These are phyloP conservation scores for Pythium aristosporum DNA, from an alignment of 352 stramenopile genomes.

Conservation along the genomic window DNA sequence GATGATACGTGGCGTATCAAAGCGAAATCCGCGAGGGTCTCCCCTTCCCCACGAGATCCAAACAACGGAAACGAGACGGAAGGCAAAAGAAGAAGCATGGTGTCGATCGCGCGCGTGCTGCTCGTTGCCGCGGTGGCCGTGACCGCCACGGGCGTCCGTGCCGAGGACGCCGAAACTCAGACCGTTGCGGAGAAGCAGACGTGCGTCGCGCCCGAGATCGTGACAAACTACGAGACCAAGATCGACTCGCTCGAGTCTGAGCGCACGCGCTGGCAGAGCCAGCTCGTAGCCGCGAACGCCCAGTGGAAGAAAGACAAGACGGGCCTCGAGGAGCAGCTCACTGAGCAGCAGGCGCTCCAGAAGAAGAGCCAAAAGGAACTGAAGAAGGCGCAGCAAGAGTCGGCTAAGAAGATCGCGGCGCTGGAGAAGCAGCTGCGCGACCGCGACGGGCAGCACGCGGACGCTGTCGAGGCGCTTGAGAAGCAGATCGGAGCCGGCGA, in stretches of 20 bases:
- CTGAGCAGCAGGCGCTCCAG: slow-evolving; percentile 27
- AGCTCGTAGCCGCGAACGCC: slow-evolving; percentile 36
- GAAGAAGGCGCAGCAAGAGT: slow-evolving; percentile 22
- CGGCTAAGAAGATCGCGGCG: slow-evolving; percentile 8
- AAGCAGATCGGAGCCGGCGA: slow-evolving; percentile 21
- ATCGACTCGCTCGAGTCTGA: slow-evolving; percentile 40
- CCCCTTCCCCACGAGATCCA: background rate
- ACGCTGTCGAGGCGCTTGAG: slow-evolving; percentile 13
- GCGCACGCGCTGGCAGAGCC: slow-evolving; percentile 39
- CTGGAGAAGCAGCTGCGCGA: slow-evolving; percentile 27
- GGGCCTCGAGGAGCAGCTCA: slow-evolving; percentile 25
- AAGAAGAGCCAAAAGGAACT: slow-evolving; percentile 25
- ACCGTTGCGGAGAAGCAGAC: slow-evolving; percentile 24
- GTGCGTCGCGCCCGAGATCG: slow-evolving; percentile 38
- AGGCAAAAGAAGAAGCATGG: slow-evolving; percentile 20
- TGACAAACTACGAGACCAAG: slow-evolving; percentile 46
- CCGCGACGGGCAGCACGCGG: slow-evolving; percentile 19
- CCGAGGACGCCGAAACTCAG: slow-evolving; percentile 22
- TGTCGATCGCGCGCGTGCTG: slow-evolving; percentile 36
- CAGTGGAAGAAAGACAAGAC: slow-evolving; percentile 39
- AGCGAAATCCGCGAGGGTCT: slow-evolving; percentile 3
- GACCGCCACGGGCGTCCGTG: slow-evolving; percentile 13
- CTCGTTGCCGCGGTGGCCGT: slow-evolving; percentile 38
- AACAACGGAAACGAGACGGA: slow-evolving; percentile 7
- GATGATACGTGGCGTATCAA: slow-evolving; percentile 30